A percentile compares a stretch with the other conserved stretches of the same genome.
These are phyloP conservation scores for Trichomonas tenax DNA, from an alignment of 208 protist species.

Conservation along the genomic window DNA sequence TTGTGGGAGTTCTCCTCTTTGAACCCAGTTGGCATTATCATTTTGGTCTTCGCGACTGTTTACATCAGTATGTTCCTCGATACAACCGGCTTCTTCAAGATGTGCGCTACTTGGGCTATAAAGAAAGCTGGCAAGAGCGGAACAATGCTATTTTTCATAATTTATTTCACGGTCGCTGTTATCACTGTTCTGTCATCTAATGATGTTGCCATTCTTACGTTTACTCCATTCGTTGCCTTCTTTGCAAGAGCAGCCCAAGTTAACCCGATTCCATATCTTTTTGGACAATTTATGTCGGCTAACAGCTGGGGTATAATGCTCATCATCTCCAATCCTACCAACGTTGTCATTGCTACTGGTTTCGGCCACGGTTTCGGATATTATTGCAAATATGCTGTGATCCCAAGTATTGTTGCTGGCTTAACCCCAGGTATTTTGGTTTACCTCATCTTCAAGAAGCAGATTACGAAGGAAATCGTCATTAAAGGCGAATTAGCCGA, in stretches of 20 bases:
- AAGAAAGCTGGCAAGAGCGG: background rate
- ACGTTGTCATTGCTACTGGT: background rate
- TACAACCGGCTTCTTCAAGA: background rate
- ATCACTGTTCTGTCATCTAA: background rate
- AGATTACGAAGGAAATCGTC: background rate
- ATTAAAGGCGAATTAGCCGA: background rate
- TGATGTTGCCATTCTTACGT: background rate
- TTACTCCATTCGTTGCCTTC: background rate
- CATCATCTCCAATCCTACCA: slow-evolving; percentile 4
- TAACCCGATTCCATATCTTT: background rate
- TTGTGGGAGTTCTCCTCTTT: background rate
- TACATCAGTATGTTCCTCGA: background rate
- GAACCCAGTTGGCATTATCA: background rate
- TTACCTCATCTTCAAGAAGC: background rate
- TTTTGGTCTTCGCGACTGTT: background rate
- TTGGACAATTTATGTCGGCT: background rate
- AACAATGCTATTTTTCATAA: background rate
- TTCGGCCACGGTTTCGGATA: background rate
- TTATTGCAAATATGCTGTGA: background rate
- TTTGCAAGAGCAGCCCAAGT: background rate
- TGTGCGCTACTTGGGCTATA: background rate
- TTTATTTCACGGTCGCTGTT: background rate
- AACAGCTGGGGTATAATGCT: background rate
- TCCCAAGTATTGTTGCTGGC: background rate
- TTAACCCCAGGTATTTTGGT: background rate